These are phyloP conservation scores for Lepiota brunneoincarnata DNA, from an alignment of 768 basidiomycete genomes.

Conservation along the genomic window DNA sequence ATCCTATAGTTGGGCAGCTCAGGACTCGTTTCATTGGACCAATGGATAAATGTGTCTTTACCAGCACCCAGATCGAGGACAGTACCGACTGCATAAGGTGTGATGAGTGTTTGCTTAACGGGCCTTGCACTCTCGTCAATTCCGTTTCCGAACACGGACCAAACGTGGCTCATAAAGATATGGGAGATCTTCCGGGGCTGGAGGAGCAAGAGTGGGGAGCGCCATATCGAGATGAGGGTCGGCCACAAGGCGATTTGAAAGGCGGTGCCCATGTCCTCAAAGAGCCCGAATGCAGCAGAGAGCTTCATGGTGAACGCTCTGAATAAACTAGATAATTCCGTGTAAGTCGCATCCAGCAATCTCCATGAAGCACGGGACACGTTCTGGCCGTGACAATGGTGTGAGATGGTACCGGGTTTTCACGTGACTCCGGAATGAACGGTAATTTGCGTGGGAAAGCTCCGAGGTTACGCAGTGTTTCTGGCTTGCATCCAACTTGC, in stretches of 20 bases:
- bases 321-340: not conserved
- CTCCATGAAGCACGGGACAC: not conserved
- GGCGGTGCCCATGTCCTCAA: conserved; percentile 40
- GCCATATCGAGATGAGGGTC: conserved; percentile 39
- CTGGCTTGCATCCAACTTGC: conserved; percentile 10
- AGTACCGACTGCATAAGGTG: conserved; percentile 51
- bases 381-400: not conserved
- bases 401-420: not conserved
- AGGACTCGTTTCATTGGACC: not conserved
- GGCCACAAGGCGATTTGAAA: conserved; percentile 38
- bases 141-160: conserved; percentile 46
- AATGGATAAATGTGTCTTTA: conserved; percentile 20
- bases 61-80: conserved; percentile 73
- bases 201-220: conserved; percentile 42
- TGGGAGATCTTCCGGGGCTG: conserved; percentile 43
- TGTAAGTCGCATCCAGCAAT: not conserved
- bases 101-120: conserved; percentile 48
- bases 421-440: not conserved
- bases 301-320: conserved; percentile 39
- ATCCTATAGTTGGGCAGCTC: conserved; percentile 33
- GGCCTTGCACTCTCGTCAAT: conserved; percentile 40
- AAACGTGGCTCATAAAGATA: conserved; percentile 58
- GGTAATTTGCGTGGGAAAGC: conserved; percentile 4
- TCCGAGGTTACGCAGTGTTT: not conserved
- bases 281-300: conserved; percentile 36